Conservation (phyloP, 768 basidiomycete genomes). For the Auricularia cornea region DNA sequence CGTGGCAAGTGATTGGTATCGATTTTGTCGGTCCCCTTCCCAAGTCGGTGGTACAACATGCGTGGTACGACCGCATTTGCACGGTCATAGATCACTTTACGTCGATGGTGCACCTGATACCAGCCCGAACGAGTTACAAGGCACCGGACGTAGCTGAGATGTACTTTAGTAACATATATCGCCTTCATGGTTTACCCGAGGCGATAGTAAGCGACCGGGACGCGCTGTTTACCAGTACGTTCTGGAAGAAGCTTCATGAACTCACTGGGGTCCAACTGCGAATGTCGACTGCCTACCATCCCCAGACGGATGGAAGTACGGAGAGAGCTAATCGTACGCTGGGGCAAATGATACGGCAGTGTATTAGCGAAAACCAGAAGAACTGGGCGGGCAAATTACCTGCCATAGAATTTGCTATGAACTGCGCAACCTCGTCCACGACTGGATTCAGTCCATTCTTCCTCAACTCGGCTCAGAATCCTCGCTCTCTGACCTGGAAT, state of each 20-base stretch:
- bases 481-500: slow-evolving; percentile 8
- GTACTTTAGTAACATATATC: slow-evolving; percentile 27
- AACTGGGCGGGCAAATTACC: slow-evolving; percentile 10
- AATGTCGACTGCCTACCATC: slow-evolving; percentile 36
- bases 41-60: slow-evolving; percentile 12
- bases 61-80: slow-evolving; percentile 7
- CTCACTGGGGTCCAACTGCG: slow-evolving; percentile 8
- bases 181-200: slow-evolving; percentile 30
- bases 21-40: slow-evolving; percentile 21
- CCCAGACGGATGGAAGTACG: slow-evolving; percentile 33
- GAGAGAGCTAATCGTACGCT: slow-evolving; percentile 18
- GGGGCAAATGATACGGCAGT: slow-evolving; percentile 3
- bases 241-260: slow-evolving; percentile 10
- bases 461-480: slow-evolving; percentile 10
- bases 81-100: slow-evolving; percentile 19
- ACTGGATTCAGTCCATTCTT: slow-evolving; percentile 15
- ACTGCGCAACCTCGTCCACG: slow-evolving; percentile 10
- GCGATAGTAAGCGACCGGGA: slow-evolving; percentile 35
- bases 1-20: slow-evolving; percentile 22
- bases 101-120: slow-evolving; percentile 20
- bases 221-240: slow-evolving; percentile 32
- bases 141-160: slow-evolving; percentile 29
- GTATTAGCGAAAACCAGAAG: neutral
- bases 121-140: slow-evolving; percentile 20
- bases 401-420: slow-evolving; percentile 13